phyloP scores from a whole-genome alignment of 305 asterid genomes.

The Andrographis paniculata region DNA sequence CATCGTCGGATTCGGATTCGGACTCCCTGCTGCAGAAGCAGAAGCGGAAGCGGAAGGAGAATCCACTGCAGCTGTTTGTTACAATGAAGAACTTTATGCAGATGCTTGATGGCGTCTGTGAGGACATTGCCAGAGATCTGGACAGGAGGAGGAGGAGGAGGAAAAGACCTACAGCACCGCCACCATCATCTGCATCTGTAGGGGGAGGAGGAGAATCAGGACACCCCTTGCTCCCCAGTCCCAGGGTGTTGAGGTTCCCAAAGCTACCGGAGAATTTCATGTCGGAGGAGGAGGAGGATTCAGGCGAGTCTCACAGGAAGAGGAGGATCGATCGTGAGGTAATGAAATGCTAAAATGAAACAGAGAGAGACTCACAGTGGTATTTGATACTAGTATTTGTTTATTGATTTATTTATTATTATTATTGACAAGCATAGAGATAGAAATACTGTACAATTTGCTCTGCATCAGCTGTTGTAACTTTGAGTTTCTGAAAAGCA shows the following conservation, averaged over 20 bases:
- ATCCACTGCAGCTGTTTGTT: conserved; percentile 48
- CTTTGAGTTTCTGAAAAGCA: too few species aligned
- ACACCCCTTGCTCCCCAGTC: conserved; percentile 40
- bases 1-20: too few species aligned
- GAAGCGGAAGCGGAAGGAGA: conserved; percentile 31
- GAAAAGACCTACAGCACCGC: too few species aligned
- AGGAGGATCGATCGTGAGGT: not conserved
- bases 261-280: conserved; percentile 51
- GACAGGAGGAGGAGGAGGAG: conserved; percentile 52
- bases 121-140: conserved; percentile 61
- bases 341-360: not conserved
- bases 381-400: too few species aligned
- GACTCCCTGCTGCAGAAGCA: conserved; percentile 60
- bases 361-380: too few species aligned
- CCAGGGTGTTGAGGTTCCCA: conserved; percentile 73
- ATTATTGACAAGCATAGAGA: too few species aligned
- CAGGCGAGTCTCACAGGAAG: not conserved
- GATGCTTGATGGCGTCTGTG: conserved; percentile 86
- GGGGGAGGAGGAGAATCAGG: conserved; percentile 31
- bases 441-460: too few species aligned
- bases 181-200: conserved; percentile 32
- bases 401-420: too few species aligned
- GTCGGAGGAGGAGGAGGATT: not conserved
- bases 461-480: too few species aligned
- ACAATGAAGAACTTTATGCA: conserved; percentile 51